Conservation (phyloP, 345 rosid genomes). For the Raphanus raphanistrum region DNA sequence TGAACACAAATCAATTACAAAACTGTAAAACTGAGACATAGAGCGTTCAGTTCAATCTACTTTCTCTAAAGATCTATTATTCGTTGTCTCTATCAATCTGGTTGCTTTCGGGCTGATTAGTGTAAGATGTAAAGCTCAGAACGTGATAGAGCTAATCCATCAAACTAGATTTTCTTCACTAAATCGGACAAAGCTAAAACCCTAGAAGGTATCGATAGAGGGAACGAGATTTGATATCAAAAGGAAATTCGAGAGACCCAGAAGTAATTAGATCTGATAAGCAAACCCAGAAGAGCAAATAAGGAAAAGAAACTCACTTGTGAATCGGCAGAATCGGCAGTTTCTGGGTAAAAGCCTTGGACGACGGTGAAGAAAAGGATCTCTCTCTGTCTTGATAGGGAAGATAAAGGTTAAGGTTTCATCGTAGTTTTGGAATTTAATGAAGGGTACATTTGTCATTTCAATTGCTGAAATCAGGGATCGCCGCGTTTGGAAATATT, state of each 20-base stretch:
- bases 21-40: not conserved
- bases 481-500: not conserved
- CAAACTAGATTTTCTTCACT: not conserved
- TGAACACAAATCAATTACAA: not conserved
- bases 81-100: not conserved
- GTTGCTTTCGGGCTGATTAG: not conserved
- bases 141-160: not conserved
- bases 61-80: constrained; percentile 12
- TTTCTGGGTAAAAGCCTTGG: not conserved
- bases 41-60: not conserved
- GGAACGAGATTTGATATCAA: constrained; percentile 12
- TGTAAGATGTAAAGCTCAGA: not conserved
- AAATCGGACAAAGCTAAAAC: constrained; percentile 15
- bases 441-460: constrained; percentile 17
- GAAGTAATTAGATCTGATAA: constrained; percentile 12
- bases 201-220: constrained; percentile 19
- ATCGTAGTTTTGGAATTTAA: not conserved
- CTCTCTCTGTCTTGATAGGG: constrained; percentile 20
- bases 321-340: constrained; percentile 26
- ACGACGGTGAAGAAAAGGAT: not conserved
- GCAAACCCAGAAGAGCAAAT: not conserved
- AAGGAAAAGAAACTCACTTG: constrained; percentile 2
- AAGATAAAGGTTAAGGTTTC: not conserved
- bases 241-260: constrained; percentile 13
- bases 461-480: not conserved